phyloP scores from a whole-genome alignment of 1,284 basidiomycete species.

The Kwoniella shivajii region DNA sequence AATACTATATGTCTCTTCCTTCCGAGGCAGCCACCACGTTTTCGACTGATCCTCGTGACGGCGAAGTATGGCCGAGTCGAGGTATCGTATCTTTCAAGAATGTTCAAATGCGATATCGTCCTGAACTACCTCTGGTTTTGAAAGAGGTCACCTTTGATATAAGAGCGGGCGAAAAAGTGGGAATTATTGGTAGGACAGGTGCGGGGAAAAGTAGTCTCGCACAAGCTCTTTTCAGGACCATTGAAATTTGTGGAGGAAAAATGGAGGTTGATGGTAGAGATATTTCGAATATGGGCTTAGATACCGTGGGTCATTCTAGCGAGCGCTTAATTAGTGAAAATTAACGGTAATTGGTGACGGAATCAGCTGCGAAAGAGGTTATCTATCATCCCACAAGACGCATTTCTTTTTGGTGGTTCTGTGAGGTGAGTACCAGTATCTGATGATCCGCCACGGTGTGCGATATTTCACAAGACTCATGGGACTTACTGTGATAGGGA shows the following conservation, averaged over 20 bases:
- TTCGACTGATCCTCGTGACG: conserved; percentile 23
- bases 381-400: conserved; percentile 62
- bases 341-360: neutral
- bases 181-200: conserved; percentile 71
- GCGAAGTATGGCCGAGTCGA: conserved; percentile 34
- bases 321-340: conserved; percentile 40
- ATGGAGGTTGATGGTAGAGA: conserved; percentile 67
- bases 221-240: conserved; percentile 68
- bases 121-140: conserved; percentile 48
- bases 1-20: conserved; percentile 30
- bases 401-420: conserved; percentile 43
- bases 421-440: conserved; percentile 36
- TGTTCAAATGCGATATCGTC: conserved; percentile 47
- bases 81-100: conserved; percentile 49
- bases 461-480: neutral
- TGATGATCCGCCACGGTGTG: neutral
- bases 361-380: conserved; percentile 60
- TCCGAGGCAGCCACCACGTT: conserved; percentile 28
- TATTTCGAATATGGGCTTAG: conserved; percentile 62
- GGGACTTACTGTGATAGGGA: conserved; percentile 8
- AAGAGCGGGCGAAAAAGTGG: conserved; percentile 56
- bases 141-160: conserved; percentile 40
- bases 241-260: conserved; percentile 61
- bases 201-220: conserved; percentile 64
- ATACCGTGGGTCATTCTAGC: conserved; percentile 51